These are phyloP conservation scores for Alternaria sp. DNA, from an alignment of 2,329 filamentous ascomycete species.

Conservation along the genomic window DNA sequence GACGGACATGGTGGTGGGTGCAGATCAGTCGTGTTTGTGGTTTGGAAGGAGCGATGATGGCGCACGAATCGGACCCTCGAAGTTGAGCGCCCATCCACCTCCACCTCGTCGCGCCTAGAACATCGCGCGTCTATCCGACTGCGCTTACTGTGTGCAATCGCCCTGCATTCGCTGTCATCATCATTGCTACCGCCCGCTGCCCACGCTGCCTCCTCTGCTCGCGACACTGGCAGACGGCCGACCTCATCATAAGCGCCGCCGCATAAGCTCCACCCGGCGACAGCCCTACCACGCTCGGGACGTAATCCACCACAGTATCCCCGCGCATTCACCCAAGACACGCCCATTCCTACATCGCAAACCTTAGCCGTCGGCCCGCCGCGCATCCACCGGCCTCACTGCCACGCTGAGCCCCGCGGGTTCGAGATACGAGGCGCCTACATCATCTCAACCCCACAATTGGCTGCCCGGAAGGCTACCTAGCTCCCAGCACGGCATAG, in stretches of 20 bases:
- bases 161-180: conserved; percentile 10
- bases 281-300: conserved; percentile 19
- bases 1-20: conserved; percentile 53
- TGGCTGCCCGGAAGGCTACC: conserved; percentile 29
- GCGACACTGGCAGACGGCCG: background rate
- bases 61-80: conserved; percentile 5
- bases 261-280: conserved; percentile 5
- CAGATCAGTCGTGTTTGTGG: conserved; percentile 18
- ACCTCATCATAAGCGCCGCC: conserved; percentile 8
- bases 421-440: conserved; percentile 21
- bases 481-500: conserved; percentile 19
- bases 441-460: conserved; percentile 29
- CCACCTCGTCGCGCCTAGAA: conserved; percentile 13
- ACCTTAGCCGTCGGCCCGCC: conserved; percentile 14
- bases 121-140: conserved; percentile 9
- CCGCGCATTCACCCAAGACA: conserved; percentile 15
- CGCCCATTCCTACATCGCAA: conserved; percentile 2
- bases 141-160: conserved; percentile 7
- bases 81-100: conserved; percentile 8
- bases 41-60: conserved; percentile 6
- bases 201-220: background rate
- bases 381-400: conserved; percentile 13
- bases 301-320: conserved; percentile 11
- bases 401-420: conserved; percentile 29
- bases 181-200: background rate